Evolutionary conservation across 75 land plant genomes (phyloP).

Genomic region (Cryptomeria japonica): DNA sequence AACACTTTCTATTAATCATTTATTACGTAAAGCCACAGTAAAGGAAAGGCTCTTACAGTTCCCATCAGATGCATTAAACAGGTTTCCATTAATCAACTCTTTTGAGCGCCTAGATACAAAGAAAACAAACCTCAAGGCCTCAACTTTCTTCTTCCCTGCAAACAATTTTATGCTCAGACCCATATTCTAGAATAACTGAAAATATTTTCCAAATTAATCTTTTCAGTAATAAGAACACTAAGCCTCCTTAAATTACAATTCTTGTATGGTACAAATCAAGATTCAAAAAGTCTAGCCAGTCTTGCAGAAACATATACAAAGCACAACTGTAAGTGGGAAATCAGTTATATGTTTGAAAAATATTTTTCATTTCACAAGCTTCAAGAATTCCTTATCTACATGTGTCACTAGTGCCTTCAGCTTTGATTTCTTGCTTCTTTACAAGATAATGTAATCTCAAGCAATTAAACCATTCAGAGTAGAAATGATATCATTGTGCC

Average conservation of each 20-base stretch:
- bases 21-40: neutral
- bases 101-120: neutral
- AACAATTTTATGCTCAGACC: neutral
- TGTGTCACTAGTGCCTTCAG: neutral
- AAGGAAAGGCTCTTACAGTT: neutral
- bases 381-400: slow-evolving; percentile 1
- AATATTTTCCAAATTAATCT: neutral
- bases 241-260: neutral
- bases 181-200: neutral
- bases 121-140: neutral
- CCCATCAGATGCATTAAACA: neutral
- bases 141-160: neutral
- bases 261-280: neutral
- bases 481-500: slow-evolving; percentile 3
- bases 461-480: neutral
- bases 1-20: neutral
- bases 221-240: neutral
- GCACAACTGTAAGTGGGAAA: neutral
- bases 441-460: neutral
- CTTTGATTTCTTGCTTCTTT: neutral
- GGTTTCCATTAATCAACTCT: neutral
- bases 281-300: neutral
- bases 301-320: neutral
- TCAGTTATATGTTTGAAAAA: neutral
- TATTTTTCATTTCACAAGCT: neutral